Percentiles rank a stretch among this genome's conserved stretches.
These are phyloP conservation scores for Pichia sp. DNA, from an alignment of 1,139 yeast species.

Conservation along the genomic window DNA sequence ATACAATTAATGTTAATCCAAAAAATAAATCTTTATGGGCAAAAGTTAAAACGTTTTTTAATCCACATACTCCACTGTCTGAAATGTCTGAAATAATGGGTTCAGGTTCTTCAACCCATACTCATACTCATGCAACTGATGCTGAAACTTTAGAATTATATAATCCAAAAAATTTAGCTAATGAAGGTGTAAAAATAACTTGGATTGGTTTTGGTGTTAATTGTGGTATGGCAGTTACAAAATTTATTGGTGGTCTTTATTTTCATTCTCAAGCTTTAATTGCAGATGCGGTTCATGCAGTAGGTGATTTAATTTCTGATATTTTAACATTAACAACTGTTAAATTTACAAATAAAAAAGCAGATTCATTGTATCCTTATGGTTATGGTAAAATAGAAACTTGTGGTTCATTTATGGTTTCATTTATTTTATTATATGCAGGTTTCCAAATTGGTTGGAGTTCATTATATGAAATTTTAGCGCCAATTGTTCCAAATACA, in stretches of 20 bases:
- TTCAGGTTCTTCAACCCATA: conserved; percentile 26
- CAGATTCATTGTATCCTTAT: conserved; percentile 62
- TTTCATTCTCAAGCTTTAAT: conserved; percentile 92
- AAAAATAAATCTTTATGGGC: conserved; percentile 21
- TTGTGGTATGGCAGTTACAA: conserved; percentile 77
- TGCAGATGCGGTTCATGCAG: conserved; percentile 92
- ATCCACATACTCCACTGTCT: conserved; percentile 30
- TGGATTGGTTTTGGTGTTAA: conserved; percentile 86
- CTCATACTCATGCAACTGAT: conserved; percentile 30
- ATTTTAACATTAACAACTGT: conserved; percentile 86
- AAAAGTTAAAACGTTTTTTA: conserved; percentile 28
- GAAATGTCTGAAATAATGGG: conserved; percentile 17
- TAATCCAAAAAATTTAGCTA: conserved; percentile 39
- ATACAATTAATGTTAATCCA: conserved; percentile 22
- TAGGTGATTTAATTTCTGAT: conserved; percentile 86
- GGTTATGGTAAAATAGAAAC: conserved; percentile 95
- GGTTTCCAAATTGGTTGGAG: conserved; percentile 92
- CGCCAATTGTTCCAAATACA: conserved; percentile 57
- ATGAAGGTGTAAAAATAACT: conserved; percentile 90
- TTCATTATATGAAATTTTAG: conserved; percentile 63
- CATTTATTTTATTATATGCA: conserved; percentile 74
- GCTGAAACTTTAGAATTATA: conserved; percentile 27
- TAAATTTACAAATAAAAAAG: conserved; percentile 63
- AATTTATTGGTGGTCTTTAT: conserved; percentile 81
- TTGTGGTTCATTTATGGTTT: conserved; percentile 82